phyloP scores from a whole-genome alignment of 164 flowering plant genomes.

The Akebia trifoliata region DNA sequence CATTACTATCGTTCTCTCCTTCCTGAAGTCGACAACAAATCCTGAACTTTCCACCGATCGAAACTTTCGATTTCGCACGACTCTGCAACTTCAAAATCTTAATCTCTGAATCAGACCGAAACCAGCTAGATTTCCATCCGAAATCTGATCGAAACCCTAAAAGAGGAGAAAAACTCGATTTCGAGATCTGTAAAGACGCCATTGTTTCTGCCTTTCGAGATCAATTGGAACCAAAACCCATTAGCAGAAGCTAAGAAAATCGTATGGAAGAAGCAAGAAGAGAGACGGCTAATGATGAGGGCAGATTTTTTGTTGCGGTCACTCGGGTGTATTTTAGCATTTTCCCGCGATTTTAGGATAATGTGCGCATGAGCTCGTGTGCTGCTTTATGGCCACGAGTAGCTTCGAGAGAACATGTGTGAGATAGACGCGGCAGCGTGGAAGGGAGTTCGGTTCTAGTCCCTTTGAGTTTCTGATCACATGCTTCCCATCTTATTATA shows the following conservation, averaged over 20 bases:
- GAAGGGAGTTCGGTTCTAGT: not conserved
- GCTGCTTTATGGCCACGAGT: slow-evolving; percentile 6
- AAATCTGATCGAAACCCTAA: slow-evolving; percentile 20
- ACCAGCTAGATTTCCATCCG: slow-evolving; percentile 20
- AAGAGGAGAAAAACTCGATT: slow-evolving; percentile 17
- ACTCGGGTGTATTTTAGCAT: slow-evolving; percentile 1
- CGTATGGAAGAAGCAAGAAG: not conserved
- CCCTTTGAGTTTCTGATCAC: too few species aligned
- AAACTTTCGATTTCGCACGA: slow-evolving; percentile 11
- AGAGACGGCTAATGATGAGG: not conserved
- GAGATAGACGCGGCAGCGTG: not conserved
- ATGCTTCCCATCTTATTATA: too few species aligned
- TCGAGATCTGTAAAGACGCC: slow-evolving; percentile 37
- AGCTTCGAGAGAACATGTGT: not conserved
- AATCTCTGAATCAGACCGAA: slow-evolving; percentile 16
- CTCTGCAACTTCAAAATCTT: slow-evolving; percentile 13
- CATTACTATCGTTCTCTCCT: slow-evolving; percentile 40
- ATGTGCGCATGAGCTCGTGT: not conserved
- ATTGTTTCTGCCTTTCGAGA: slow-evolving; percentile 12
- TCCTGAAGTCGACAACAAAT: slow-evolving; percentile 33
- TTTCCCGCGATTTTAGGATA: not conserved
- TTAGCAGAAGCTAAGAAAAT: not conserved
- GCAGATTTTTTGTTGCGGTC: slow-evolving; percentile 2
- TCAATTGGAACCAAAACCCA: slow-evolving; percentile 2
- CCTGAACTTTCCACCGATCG: slow-evolving; percentile 12